Percentiles rank a stretch among this genome's conserved stretches.
Evolutionary conservation across 2,329 filamentous ascomycete genomes (phyloP).

Genomic region (Trichoderma guizhouense): DNA sequence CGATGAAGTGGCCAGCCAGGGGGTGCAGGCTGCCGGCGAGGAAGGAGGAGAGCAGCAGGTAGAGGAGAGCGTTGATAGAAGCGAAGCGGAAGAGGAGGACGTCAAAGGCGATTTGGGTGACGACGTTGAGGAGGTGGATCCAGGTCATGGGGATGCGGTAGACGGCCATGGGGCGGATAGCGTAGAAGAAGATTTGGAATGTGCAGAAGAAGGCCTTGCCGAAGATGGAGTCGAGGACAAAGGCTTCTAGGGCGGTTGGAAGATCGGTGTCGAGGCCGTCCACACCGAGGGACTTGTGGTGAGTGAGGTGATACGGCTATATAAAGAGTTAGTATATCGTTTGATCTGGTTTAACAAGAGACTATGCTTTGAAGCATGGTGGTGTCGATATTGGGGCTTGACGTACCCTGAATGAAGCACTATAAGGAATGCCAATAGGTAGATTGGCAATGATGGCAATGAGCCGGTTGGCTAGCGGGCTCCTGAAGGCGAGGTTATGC

Average conservation of each 20-base stretch:
- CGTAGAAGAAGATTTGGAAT: slow-evolving; percentile 99
- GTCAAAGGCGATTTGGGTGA: slow-evolving; percentile 76
- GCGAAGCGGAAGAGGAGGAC: slow-evolving; percentile 58
- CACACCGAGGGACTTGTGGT: slow-evolving; percentile 97
- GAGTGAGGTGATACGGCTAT: slow-evolving; percentile 92
- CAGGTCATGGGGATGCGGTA: slow-evolving; percentile 84
- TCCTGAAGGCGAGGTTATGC: slow-evolving; percentile 92
- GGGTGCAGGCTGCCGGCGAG: slow-evolving; percentile 91
- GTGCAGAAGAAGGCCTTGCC: slow-evolving; percentile 99
- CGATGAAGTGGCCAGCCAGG: slow-evolving; percentile 95
- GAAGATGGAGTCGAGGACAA: slow-evolving; percentile 89
- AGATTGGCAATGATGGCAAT: slow-evolving; percentile 93
- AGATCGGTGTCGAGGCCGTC: slow-evolving; percentile 95
- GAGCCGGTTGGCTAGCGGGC: slow-evolving; percentile 72
- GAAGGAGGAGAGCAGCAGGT: slow-evolving; percentile 87
- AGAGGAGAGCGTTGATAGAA: slow-evolving; percentile 66
- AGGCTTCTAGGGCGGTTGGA: slow-evolving; percentile 83
- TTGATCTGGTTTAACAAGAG: background rate
- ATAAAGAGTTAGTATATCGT: background rate
- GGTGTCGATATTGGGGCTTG: background rate
- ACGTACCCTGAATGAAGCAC: slow-evolving; percentile 83
- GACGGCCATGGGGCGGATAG: slow-evolving; percentile 89
- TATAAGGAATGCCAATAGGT: slow-evolving; percentile 93
- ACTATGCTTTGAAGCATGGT: background rate
- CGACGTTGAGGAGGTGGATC: slow-evolving; percentile 80